Evolutionary conservation across 1,139 yeast genomes (phyloP).

Genomic region (Kluyveromyces marxianus): DNA sequence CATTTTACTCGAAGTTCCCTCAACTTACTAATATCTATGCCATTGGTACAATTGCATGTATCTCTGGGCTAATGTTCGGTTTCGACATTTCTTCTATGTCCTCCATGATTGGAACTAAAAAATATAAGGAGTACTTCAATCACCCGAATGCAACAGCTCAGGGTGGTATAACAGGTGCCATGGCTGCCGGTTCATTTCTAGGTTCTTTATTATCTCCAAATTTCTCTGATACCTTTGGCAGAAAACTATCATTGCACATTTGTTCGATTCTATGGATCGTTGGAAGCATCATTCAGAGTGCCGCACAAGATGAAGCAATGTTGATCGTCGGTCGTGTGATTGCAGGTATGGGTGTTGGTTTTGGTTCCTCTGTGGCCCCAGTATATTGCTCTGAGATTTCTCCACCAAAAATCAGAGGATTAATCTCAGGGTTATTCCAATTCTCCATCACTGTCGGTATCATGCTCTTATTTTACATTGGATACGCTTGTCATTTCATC

Average conservation of each 20-base stretch:
- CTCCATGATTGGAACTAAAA: conserved; percentile 42
- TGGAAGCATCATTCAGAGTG: conserved; percentile 40
- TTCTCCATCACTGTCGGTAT: conserved; percentile 40
- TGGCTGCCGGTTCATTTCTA: conserved; percentile 53
- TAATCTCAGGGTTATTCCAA: conserved; percentile 56
- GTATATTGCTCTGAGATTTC: conserved; percentile 54
- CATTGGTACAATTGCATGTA: conserved; percentile 43
- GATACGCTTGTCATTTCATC: conserved; percentile 46
- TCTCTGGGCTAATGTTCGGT: conserved; percentile 58
- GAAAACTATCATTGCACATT: conserved; percentile 44
- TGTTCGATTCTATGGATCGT: conserved; percentile 42
- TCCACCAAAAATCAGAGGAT: conserved; percentile 58
- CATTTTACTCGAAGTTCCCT: conserved; percentile 21
- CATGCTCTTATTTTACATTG: conserved; percentile 48
- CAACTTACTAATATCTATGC: conserved; percentile 40
- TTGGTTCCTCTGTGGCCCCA: conserved; percentile 52
- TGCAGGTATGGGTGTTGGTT: conserved; percentile 53
- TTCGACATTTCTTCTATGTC: conserved; percentile 59
- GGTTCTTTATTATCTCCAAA: conserved; percentile 46
- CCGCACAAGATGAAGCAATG: conserved; percentile 29
- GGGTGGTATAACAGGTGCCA: conserved; percentile 54
- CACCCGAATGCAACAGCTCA: conserved; percentile 41
- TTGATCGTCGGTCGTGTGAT: conserved; percentile 45
- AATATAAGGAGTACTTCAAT: conserved; percentile 37
- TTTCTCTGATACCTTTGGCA: conserved; percentile 51